A percentile compares a stretch with the other conserved stretches of the same genome.
Conservation (phyloP, 305 asterid species). For the Stenogyne calaminthoides region DNA sequence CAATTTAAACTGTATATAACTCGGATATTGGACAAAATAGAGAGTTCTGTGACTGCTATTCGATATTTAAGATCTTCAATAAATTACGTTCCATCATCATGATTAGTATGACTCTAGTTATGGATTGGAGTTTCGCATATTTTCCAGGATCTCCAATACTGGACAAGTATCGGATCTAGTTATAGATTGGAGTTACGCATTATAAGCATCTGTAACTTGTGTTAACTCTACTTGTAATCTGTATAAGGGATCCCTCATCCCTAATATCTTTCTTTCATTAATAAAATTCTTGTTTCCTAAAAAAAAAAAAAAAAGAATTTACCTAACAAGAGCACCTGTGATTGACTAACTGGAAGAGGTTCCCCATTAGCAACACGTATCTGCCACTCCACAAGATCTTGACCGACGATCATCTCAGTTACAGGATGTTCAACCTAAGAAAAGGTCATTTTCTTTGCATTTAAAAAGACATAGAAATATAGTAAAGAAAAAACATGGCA, state of each 20-base stretch:
- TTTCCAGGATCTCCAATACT: not conserved
- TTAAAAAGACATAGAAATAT: conserved; percentile 21
- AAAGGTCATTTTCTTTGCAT: conserved; percentile 26
- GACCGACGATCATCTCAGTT: conserved; percentile 97
- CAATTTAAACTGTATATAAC: not conserved
- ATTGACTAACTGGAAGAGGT: conserved; percentile 81
- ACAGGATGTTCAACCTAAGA: conserved; percentile 97
- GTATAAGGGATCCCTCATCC: too few species aligned
- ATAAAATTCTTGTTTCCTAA: too few species aligned
- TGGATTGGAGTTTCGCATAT: not conserved
- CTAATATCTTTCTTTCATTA: too few species aligned
- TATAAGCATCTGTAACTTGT: too few species aligned
- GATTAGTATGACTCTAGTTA: not conserved
- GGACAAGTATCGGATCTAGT: not conserved
- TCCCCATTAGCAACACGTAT: conserved; percentile 94
- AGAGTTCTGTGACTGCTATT: not conserved
- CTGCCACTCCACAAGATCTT: conserved; percentile 99
- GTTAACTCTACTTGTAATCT: too few species aligned
- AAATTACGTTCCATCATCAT: not conserved
- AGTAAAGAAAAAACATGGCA: conserved; percentile 23
- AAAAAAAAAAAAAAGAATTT: conserved; percentile 11
- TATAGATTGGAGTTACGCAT: too few species aligned
- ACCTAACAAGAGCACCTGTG: conserved; percentile 91
- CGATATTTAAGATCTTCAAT: not conserved
- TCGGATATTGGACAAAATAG: too few species aligned